Evolutionary conservation across 345 rosid genomes (phyloP).

Genomic region (Punica granatum): DNA sequence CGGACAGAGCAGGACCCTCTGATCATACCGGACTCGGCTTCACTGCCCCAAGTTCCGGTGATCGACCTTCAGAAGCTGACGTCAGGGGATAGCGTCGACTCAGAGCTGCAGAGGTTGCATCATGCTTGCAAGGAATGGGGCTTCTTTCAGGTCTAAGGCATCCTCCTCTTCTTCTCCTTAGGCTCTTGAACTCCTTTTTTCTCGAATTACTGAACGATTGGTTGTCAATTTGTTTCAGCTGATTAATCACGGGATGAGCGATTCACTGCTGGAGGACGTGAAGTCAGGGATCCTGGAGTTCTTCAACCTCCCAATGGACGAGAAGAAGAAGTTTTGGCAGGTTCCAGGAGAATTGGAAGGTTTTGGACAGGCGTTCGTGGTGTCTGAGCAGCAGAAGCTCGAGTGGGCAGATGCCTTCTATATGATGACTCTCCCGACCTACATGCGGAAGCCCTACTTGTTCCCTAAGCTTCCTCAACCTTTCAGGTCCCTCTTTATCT

Average conservation of each 20-base stretch:
- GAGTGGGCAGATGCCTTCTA: slow-evolving; percentile 13
- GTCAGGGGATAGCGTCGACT: not conserved
- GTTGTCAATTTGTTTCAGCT: slow-evolving; percentile 8
- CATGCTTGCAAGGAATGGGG: slow-evolving; percentile 21
- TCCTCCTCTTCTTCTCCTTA: not conserved
- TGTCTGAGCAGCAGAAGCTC: slow-evolving; percentile 15
- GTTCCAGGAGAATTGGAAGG: slow-evolving; percentile 3
- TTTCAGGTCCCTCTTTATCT: too few relatives aligned
- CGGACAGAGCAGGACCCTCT: not conserved
- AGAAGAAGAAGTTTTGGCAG: slow-evolving; percentile 7
- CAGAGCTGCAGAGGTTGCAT: slow-evolving; percentile 12
- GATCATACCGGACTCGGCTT: not conserved
- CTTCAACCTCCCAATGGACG: slow-evolving; percentile 8
- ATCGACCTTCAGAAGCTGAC: slow-evolving; percentile 1
- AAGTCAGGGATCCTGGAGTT: slow-evolving; percentile 4
- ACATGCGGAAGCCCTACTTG: slow-evolving; percentile 1
- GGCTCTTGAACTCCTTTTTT: too few relatives aligned
- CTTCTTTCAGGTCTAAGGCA: slow-evolving; percentile 13
- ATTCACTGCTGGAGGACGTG: slow-evolving; percentile 7
- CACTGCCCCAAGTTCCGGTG: slow-evolving; percentile 4
- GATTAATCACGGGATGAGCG: slow-evolving; percentile 14
- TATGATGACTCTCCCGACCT: slow-evolving; percentile 3
- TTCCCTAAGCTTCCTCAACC: slow-evolving; percentile 5
- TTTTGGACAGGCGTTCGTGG: slow-evolving; percentile 8
- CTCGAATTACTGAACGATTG: too few relatives aligned